phyloP scores from a whole-genome alignment of 305 asterid genomes.

The Fraxinus greggii region DNA sequence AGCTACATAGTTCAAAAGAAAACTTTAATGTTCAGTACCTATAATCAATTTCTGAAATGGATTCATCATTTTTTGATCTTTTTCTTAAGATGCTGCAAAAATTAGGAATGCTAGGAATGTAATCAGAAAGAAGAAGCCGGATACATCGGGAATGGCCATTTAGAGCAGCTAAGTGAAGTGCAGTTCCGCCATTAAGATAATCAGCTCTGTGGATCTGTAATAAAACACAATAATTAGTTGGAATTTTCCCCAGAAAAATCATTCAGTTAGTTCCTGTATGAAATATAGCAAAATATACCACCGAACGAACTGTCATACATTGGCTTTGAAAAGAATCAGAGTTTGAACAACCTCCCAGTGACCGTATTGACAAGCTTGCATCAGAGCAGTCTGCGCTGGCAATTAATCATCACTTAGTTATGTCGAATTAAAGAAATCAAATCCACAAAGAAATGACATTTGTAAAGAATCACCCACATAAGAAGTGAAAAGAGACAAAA shows the following conservation, averaged over 20 bases:
- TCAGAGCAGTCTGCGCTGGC: conserved; percentile 71
- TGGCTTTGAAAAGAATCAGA: conserved; percentile 69
- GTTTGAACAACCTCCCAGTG: conserved; percentile 96
- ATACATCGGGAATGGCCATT: conserved; percentile 80
- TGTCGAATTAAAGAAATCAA: not conserved
- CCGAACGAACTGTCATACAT: conserved; percentile 49
- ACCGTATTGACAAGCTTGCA: conserved; percentile 95
- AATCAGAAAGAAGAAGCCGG: conserved; percentile 73
- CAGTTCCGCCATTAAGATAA: conserved; percentile 85
- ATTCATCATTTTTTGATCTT: conserved; percentile 40
- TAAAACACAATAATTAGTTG: conserved; percentile 24
- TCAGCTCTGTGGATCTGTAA: conserved; percentile 79
- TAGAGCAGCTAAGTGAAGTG: conserved; percentile 83
- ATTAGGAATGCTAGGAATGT: conserved; percentile 70
- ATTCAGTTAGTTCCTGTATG: not conserved
- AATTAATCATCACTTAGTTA: conserved; percentile 1
- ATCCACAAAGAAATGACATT: not conserved
- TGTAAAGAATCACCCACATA: not conserved
- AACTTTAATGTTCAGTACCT: conserved; percentile 32
- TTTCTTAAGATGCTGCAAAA: conserved; percentile 52
- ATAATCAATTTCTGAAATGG: conserved; percentile 54
- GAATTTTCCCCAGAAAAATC: not conserved
- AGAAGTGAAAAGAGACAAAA: conserved; percentile 1
- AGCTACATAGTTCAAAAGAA: not conserved
- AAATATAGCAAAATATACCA: conserved; percentile 11